Evolutionary conservation across 1,284 basidiomycete genomes (phyloP).

Genomic region (Exobasidium rhododendri): DNA sequence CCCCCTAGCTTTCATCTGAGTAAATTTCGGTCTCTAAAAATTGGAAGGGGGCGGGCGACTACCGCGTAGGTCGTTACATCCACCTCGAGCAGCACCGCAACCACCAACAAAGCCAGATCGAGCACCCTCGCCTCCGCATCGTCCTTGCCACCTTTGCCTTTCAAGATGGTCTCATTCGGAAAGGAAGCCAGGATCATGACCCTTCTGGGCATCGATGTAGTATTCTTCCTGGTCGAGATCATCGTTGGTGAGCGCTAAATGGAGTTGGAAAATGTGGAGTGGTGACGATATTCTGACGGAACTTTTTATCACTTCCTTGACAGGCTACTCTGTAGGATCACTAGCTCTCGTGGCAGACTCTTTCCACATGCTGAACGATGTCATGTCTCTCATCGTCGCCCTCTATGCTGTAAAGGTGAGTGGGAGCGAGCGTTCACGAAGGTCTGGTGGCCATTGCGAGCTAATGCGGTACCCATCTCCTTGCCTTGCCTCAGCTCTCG

Average conservation of each 20-base stretch:
- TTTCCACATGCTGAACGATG: conserved; percentile 84
- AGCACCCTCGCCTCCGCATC: no score
- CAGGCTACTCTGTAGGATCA: conserved; percentile 89
- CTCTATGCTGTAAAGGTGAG: conserved; percentile 89
- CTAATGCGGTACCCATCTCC: no score
- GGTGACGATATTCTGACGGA: background rate
- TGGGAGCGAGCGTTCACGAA: no score
- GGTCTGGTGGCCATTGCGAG: background rate
- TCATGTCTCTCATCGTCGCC: conserved; percentile 89
- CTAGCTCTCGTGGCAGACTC: conserved; percentile 92
- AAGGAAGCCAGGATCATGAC: conserved; percentile 59
- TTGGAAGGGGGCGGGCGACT: no score
- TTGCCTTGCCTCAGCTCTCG: conserved; percentile 12
- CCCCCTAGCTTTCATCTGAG: no score
- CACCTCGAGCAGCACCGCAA: no score
- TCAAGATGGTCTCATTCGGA: conserved; percentile 15
- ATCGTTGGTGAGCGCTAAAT: conserved; percentile 56
- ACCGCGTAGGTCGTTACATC: no score
- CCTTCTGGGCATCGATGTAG: conserved; percentile 75
- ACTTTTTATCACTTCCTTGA: background rate
- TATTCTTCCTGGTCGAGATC: conserved; percentile 91
- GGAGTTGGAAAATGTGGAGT: background rate
- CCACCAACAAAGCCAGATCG: no score
- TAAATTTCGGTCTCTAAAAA: no score
- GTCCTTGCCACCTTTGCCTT: no score